Evolutionary conservation across 306 rosid species (phyloP).

Genomic region (Cicer yamashitae): DNA sequence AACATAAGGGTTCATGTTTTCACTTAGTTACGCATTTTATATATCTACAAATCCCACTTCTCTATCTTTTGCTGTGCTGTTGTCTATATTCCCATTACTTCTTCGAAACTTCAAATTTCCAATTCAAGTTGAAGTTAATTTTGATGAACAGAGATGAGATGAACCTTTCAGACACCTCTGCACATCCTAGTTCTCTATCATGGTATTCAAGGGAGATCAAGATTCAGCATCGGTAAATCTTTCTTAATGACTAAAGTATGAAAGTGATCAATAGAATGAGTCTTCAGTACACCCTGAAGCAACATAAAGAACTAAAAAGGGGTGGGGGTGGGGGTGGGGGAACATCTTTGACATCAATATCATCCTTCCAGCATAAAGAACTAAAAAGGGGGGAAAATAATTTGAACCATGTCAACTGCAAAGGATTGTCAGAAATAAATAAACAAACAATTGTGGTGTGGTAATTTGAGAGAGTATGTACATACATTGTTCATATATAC

Average conservation of each 20-base stretch:
- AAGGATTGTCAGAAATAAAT: not conserved
- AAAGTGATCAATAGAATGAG: not conserved
- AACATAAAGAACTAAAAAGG: slow-evolving; percentile 13
- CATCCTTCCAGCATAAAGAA: not conserved
- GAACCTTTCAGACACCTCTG: slow-evolving; percentile 30
- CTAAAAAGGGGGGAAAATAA: not conserved
- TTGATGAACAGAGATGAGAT: slow-evolving; percentile 33
- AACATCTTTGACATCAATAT: not conserved
- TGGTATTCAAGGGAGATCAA: slow-evolving; percentile 24
- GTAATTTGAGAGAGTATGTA: not conserved
- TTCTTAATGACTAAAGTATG: slow-evolving; percentile 20
- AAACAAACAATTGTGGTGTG: not conserved
- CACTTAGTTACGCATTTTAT: not conserved
- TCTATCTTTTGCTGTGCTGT: not conserved
- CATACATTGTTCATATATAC: slow-evolving; percentile 2
- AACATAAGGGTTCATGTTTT: not conserved
- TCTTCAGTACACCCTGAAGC: not conserved
- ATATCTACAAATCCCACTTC: slow-evolving; percentile 20
- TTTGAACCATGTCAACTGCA: slow-evolving; percentile 26
- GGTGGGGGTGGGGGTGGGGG: not conserved
- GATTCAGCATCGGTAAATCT: slow-evolving; percentile 11
- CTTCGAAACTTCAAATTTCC: slow-evolving; percentile 34
- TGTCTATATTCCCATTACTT: slow-evolving; percentile 6
- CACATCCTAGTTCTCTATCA: slow-evolving; percentile 28
- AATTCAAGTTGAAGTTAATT: slow-evolving; percentile 26